Base-by-base conservation (phyloP, 148 eudicot genomes). In the Silene uniflora region DNA sequence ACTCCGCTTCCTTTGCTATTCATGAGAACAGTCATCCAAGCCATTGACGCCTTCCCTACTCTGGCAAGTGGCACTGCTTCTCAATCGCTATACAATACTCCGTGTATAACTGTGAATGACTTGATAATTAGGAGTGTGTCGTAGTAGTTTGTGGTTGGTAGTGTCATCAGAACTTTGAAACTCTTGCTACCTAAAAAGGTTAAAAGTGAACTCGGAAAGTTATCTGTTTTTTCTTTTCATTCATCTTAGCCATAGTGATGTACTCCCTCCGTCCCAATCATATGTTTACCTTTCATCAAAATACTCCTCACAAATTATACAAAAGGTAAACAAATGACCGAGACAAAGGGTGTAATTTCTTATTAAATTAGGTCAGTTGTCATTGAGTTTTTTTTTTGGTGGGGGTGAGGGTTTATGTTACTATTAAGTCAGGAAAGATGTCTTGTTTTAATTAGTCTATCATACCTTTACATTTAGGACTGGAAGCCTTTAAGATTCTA, bases 1-100 rank as follows among this genome's bases (percentile, higher is more conserved):
- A 89, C 85, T 76, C 92, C 96, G 69, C 84, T 92, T 71, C 98
- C 98, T 62, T 85, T 95, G 65, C 97, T 95, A 72, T 90, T 89
- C 82, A 95, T 92, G 98, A 90, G 98, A 81, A 95, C 98, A 32
- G 96, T 95, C 22, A 95, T 95, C 79, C 98, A 89, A 76, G 93
- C 98, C 27, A 95, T 90, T 74, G 97, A 88, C 79, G 96, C 98
- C 62, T 95, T 88, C 73, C 98, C 98, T 29, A 78, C 91, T 23
- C 83, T 95, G 97, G 98, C 91, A 88, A 84, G 83, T 67, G 67
- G 27, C 67, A 47, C 68, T 59, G 56, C 13, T 59, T 54, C 42
- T 74, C 19, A 71, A n/a, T 23, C 24, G 0, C 8, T 7, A 27
- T 72, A 42, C 56, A 60, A 29, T 49, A 49, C 55, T 10, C 16